Conservation (phyloP, 1,284 basidiomycete genomes). For the Pterulicium gracile region DNA sequence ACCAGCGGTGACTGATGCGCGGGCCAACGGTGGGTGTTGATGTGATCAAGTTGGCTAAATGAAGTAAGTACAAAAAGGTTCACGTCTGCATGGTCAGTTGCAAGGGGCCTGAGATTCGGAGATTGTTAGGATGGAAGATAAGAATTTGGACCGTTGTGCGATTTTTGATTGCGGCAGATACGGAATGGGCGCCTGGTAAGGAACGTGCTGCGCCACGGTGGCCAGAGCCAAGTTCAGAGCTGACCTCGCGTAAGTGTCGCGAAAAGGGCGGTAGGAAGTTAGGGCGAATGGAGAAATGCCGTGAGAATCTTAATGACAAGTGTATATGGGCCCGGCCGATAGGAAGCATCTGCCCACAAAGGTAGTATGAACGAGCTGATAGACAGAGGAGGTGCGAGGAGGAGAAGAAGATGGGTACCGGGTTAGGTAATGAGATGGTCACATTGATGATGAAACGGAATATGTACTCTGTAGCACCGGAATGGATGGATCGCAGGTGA, state of each 20-base stretch:
- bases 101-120: not conserved
- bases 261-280: not conserved
- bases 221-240: not conserved
- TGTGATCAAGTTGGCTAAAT: no score
- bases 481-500: constrained; percentile 10
- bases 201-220: not conserved
- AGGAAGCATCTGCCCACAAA: no score
- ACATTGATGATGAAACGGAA: not conserved
- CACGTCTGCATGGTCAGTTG: not conserved
- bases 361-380: no score
- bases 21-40: not conserved
- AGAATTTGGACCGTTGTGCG: not conserved
- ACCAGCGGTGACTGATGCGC: constrained; percentile 1
- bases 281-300: not conserved
- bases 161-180: not conserved
- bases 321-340: no score
- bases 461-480: no score
- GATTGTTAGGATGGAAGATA: not conserved
- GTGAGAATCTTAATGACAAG: not conserved
- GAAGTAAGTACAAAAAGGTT: not conserved
- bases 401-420: not conserved
- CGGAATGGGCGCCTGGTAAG: not conserved
- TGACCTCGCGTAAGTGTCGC: not conserved
- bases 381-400: no score
- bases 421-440: constrained; percentile 1